Percentiles rank a stretch among this genome's conserved stretches.
Conservation (phyloP, 1,284 basidiomycete species). For the Coriolopsis trogii region DNA sequence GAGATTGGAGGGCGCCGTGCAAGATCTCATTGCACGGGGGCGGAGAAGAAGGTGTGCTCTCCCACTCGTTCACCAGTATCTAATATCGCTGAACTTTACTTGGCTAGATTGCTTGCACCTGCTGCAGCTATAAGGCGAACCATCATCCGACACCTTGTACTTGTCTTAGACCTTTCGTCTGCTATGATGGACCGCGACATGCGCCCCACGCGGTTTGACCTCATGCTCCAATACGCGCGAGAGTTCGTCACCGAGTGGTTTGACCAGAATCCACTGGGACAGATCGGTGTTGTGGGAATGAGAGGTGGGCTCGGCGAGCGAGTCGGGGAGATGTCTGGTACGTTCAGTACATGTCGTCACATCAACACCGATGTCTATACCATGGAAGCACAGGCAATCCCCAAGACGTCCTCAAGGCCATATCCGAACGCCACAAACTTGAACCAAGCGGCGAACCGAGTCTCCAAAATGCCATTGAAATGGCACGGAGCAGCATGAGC, state of each 20-base stretch:
- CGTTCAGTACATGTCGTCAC: constrained; percentile 23
- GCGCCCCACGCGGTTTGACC: constrained; percentile 89
- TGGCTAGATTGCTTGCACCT: constrained; percentile 71
- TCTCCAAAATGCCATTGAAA: constrained; percentile 95
- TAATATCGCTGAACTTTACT: background rate
- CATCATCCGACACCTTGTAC: constrained; percentile 94
- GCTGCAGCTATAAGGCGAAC: constrained; percentile 88
- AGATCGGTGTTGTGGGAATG: constrained; percentile 93
- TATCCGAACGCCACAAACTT: constrained; percentile 86
- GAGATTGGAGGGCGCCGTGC: constrained; percentile 88
- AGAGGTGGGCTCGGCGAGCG: constrained; percentile 87
- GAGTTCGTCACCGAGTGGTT: constrained; percentile 98
- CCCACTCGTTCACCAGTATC: background rate
- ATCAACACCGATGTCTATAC: constrained; percentile 1
- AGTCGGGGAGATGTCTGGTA: constrained; percentile 88
- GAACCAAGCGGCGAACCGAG: constrained; percentile 93
- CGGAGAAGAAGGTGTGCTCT: constrained; percentile 75
- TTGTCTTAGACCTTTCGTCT: constrained; percentile 88
- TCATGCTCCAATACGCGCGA: constrained; percentile 86
- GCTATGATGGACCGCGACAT: constrained; percentile 97
- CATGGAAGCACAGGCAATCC: constrained; percentile 74
- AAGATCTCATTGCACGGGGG: constrained; percentile 85
- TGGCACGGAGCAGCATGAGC: constrained; percentile 91
- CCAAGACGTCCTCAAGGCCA: constrained; percentile 86
- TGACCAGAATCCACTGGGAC: constrained; percentile 99